Conservation (phyloP, 768 basidiomycete species). For the Pulveroboletus sp. region DNA sequence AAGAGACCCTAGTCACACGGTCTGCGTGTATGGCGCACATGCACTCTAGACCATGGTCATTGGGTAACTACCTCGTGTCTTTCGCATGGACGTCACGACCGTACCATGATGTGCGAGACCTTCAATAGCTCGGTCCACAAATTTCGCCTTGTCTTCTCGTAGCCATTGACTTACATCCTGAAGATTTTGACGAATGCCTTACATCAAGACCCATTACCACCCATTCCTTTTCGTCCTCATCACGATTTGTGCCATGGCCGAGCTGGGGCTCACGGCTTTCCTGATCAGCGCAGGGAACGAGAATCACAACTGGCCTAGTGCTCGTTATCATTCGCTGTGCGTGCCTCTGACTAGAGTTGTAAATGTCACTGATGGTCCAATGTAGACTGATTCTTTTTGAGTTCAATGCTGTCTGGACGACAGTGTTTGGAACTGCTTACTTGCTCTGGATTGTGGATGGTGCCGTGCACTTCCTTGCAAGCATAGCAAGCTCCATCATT, state of each 20-base stretch:
- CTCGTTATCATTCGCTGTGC: slow-evolving; percentile 61
- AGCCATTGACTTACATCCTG: slow-evolving; percentile 9
- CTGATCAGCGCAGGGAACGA: slow-evolving; percentile 67
- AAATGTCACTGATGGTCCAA: slow-evolving; percentile 2
- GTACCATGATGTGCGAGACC: slow-evolving; percentile 19
- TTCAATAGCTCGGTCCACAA: slow-evolving; percentile 13
- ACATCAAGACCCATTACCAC: slow-evolving; percentile 51
- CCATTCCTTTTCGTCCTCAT: slow-evolving; percentile 62
- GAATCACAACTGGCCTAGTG: slow-evolving; percentile 53
- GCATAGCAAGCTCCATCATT: slow-evolving; percentile 68
- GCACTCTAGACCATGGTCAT: slow-evolving; percentile 1
- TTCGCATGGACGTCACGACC: slow-evolving; percentile 29
- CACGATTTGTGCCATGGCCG: slow-evolving; percentile 61
- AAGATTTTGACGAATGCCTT: slow-evolving; percentile 32
- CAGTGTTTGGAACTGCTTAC: slow-evolving; percentile 63
- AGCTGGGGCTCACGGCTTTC: slow-evolving; percentile 71
- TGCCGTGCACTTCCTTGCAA: slow-evolving; percentile 63
- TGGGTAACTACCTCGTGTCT: slow-evolving; percentile 27
- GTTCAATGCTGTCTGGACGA: slow-evolving; percentile 73
- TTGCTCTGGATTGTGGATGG: slow-evolving; percentile 67
- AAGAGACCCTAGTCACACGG: slow-evolving; percentile 4
- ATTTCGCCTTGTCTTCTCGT: slow-evolving; percentile 10
- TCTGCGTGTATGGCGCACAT: slow-evolving; percentile 1
- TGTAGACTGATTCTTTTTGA: slow-evolving; percentile 52
- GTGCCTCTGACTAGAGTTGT: slow-evolving; percentile 21